Evolutionary conservation across 495 filamentous ascomycete genomes (phyloP).

Genomic region (Penicillium paradoxum): DNA sequence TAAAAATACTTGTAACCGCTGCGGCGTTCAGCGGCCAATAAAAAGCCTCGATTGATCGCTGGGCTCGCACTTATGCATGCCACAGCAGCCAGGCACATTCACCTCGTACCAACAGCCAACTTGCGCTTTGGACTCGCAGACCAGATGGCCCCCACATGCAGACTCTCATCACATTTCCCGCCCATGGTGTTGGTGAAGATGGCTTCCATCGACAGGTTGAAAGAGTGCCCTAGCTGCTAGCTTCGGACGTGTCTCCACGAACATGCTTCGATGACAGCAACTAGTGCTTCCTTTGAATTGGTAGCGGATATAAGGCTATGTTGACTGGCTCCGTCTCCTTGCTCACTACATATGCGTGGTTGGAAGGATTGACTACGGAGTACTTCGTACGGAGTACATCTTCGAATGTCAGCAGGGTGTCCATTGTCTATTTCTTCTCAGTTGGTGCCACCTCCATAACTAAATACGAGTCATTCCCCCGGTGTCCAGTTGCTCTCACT

Average conservation of each 20-base stretch:
- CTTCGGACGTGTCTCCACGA: neutral
- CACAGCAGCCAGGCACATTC: conserved; percentile 16
- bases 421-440: neutral
- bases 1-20: conserved; percentile 34
- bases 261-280: neutral
- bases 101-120: neutral
- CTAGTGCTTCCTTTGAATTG: neutral
- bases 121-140: neutral
- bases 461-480: neutral
- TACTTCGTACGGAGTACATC: neutral
- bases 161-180: conserved; percentile 8
- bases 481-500: neutral
- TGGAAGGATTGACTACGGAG: too few species aligned
- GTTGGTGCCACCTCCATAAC: neutral
- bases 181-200: conserved; percentile 5
- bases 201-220: conserved; percentile 11
- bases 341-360: neutral
- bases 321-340: neutral
- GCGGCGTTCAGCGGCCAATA: conserved; percentile 24
- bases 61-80: conserved; percentile 19
- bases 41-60: conserved; percentile 1
- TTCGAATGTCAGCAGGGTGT: neutral
- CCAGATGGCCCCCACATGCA: conserved; percentile 2
- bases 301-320: neutral
- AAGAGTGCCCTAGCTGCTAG: neutral